Base-by-base conservation (phyloP, 1,139 yeast genomes). In the Scheffersomyces cryptocercus region DNA sequence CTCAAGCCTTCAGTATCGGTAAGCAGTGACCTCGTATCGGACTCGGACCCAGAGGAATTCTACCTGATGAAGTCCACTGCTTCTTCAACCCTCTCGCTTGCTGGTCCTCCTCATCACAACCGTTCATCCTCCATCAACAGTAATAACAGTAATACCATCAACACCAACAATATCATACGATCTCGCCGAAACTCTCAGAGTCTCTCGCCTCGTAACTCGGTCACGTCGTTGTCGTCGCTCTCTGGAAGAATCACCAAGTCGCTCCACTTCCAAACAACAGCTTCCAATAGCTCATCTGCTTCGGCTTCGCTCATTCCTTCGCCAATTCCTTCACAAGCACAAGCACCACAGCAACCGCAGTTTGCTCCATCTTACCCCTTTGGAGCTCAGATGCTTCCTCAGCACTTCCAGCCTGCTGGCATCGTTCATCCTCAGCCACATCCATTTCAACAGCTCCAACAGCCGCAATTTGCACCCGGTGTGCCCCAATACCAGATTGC, bases 141-240 rank as follows among this genome's bases (percentile, higher is more conserved):
- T 36, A 20, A 20, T 6, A 20, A 8, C 8, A 20, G 7, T 13
- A 13, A 13, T 13, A 13, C 14, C 26, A 20, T 35, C 10, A 9
- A 29, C 39, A 41, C 20, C 26, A 15, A 12, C 32, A 42, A 12
- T 37, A 43, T 28, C 34, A 39, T 29, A 12, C 14, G 20, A 28
- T 38, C 28, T 12, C 43, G 49, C 13, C 38, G 35, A n/a, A 35
- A 28, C 29, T 46, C 69, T 7, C 64, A 61, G 45, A 54, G 67
- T 4, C 50, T 63, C 16, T 73, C 81, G 1, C 82, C 83, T 2
- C 64, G 81, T 40, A 67, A 67, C 41, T 77, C 82, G 1, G 61
- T 77, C 8, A 60, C 68, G 36, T 65, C 80, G 1, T 51, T 79
- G 36, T 69, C 74, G 41, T 74, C 78, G 45, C 58, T 79, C 35